Conservation (phyloP, 495 filamentous ascomycete species). For the Neurospora tetraspora region DNA sequence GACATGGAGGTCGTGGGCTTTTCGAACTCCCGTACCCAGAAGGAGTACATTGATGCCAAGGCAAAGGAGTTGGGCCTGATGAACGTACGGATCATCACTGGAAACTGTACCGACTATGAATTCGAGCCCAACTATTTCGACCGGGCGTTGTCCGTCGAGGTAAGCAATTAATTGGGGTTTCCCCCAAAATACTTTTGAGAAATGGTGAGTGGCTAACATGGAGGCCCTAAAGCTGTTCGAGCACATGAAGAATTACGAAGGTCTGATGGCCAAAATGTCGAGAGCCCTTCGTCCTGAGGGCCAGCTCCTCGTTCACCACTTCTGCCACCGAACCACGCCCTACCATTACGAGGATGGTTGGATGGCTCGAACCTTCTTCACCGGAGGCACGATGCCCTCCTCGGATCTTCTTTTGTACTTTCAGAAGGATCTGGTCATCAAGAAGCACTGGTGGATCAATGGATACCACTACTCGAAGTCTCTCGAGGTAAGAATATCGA, state of each 20-base stretch:
- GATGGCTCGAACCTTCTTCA: slow-evolving; percentile 63
- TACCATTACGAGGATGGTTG: slow-evolving; percentile 62
- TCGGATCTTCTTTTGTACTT: slow-evolving; percentile 57
- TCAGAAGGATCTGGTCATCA: slow-evolving; percentile 47
- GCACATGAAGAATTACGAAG: slow-evolving; percentile 65
- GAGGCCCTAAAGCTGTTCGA: slow-evolving; percentile 42
- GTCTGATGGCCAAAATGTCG: slow-evolving; percentile 49
- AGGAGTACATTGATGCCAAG: slow-evolving; percentile 48
- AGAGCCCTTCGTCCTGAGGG: slow-evolving; percentile 46
- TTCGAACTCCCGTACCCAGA: slow-evolving; percentile 55
- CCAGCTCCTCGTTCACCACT: slow-evolving; percentile 57
- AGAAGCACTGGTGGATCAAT: slow-evolving; percentile 55
- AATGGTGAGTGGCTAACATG: neutral
- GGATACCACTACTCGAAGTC: slow-evolving; percentile 57
- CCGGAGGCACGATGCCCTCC: slow-evolving; percentile 57
- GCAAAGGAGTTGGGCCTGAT: slow-evolving; percentile 41
- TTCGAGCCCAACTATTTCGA: slow-evolving; percentile 46
- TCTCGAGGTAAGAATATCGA: slow-evolving; percentile 40
- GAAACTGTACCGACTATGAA: slow-evolving; percentile 49
- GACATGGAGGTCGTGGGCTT: slow-evolving; percentile 50
- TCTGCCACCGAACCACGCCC: slow-evolving; percentile 47
- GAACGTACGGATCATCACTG: slow-evolving; percentile 51
- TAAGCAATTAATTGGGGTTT: slow-evolving; percentile 4
- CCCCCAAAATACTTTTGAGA: too few relatives aligned
- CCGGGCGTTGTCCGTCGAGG: slow-evolving; percentile 52